Base-by-base conservation (phyloP, 306 rosid species). In the Senna tora region DNA sequence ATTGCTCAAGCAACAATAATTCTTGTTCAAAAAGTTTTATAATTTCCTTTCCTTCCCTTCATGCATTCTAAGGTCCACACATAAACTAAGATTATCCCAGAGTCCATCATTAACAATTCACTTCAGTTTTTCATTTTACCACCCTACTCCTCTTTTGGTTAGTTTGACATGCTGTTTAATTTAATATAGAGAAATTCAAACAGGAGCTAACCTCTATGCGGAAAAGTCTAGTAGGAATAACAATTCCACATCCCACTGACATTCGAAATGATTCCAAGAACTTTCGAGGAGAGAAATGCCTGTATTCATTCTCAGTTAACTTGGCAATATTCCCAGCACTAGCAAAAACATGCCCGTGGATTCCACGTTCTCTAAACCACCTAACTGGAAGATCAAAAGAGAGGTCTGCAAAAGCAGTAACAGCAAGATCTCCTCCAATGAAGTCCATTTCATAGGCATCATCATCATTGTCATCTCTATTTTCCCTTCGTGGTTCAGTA, bases 351-450 rank as follows among this genome's bases (percentile, higher is more conserved):
- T 95, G 99, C 45, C 96, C 96, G 69, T 95, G 97, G 65, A 95
- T 82, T 54, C 99, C 97, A 55, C 67, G 88, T 79, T 95, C 89
- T 88, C 91, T 86, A 80, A 95, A 79, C 99, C 91, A 91, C 77
- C 85, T 80, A 56, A 86, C 0, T 7, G 97, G 99, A 80, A 91
- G 85, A 81, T 95, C 96, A 69, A 95, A 95, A 17, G 99, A 95
- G 66, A 95, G 85, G 73, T 91, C 96, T 19, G 93, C 96, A 85
- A 95, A 95, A 19, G 96, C 96, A 67, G 97, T 86, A 78, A 91
- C 87, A 52, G 97, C 96, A 72, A 95, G 90, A 87, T 95, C 99
- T 78, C 99, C 99, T 72, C 99, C 99, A 81, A 91, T 19, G 54
- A 65, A 84, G 86, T 91, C 97, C 77, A 85, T 82, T 79, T 77